phyloP scores from a whole-genome alignment of 805 yeast genomes.

The Candida chilensis region DNA sequence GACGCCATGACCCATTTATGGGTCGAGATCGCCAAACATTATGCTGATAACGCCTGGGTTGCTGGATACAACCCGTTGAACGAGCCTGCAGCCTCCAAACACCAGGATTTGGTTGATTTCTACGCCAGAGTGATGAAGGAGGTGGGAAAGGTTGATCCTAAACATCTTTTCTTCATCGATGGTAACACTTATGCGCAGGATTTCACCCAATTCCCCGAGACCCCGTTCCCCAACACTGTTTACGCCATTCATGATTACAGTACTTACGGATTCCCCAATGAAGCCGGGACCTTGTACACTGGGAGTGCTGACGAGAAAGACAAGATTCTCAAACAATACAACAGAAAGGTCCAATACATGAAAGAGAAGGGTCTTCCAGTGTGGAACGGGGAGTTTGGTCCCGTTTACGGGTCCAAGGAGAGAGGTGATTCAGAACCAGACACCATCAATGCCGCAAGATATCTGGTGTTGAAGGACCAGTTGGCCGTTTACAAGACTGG shows the following conservation, averaged over 20 bases:
- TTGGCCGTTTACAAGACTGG: conserved; percentile 19
- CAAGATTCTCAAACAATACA: conserved; percentile 17
- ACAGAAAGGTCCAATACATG: conserved; percentile 23
- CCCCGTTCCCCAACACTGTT: conserved; percentile 31
- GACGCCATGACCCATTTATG: conserved; percentile 36
- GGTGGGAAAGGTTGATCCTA: conserved; percentile 33
- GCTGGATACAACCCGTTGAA: conserved; percentile 47
- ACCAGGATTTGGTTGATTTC: conserved; percentile 25
- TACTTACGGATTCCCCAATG: conserved; percentile 33
- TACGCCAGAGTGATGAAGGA: conserved; percentile 26
- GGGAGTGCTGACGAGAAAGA: conserved; percentile 15
- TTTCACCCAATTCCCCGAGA: conserved; percentile 34
- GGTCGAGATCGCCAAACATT: conserved; percentile 33
- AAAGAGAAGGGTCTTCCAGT: conserved; percentile 19
- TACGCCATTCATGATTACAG: conserved; percentile 42
- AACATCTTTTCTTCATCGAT: conserved; percentile 40
- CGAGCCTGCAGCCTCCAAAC: conserved; percentile 40
- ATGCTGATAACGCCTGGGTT: conserved; percentile 35
- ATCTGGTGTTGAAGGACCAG: conserved; percentile 22
- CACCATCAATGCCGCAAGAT: conserved; percentile 16
- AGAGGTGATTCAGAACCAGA: conserved; percentile 20
- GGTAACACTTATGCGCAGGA: conserved; percentile 45
- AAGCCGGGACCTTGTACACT: conserved; percentile 11
- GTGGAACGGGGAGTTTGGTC: conserved; percentile 31
- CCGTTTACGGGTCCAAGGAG: conserved; percentile 21